phyloP scores from a whole-genome alignment of 345 rosid species.

The Ceriops tagal region DNA sequence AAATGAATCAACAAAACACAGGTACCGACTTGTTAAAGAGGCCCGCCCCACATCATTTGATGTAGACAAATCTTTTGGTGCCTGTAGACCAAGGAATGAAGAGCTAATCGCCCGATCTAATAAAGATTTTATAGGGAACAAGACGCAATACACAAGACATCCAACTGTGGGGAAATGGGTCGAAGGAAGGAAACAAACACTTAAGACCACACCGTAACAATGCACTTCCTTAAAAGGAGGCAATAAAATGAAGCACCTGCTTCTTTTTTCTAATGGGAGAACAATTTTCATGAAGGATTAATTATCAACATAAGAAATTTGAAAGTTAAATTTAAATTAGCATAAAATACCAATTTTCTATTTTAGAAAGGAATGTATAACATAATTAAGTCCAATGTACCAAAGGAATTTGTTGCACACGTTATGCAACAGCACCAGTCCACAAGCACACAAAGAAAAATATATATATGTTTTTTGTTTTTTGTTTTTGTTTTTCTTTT shows the following conservation, averaged over 20 bases:
- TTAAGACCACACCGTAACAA: neutral
- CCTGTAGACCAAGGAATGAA: slow-evolving; percentile 36
- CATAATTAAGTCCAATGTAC: neutral
- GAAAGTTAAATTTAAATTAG: slow-evolving; percentile 28
- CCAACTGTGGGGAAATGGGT: neutral
- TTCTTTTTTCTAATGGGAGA: too few relatives aligned
- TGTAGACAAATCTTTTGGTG: slow-evolving; percentile 78
- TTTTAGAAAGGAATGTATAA: slow-evolving; percentile 7
- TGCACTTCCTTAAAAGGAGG: neutral
- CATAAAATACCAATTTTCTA: slow-evolving; percentile 4
- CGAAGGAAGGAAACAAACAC: neutral
- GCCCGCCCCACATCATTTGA: too few relatives aligned
- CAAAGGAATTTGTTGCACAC: neutral
- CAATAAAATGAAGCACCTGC: neutral
- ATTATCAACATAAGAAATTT: slow-evolving; percentile 72
- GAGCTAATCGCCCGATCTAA: neutral
- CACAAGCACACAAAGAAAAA: neutral
- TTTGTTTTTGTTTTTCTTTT: neutral
- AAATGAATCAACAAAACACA: too few relatives aligned
- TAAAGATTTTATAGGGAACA: neutral
- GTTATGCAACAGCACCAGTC: neutral
- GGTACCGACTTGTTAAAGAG: too few relatives aligned
- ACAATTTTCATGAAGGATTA: neutral
- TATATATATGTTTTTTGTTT: too few relatives aligned
- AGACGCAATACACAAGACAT: neutral